phyloP scores from a whole-genome alignment of 2,329 filamentous ascomycete genomes.

The Elsinoe ampelina region DNA sequence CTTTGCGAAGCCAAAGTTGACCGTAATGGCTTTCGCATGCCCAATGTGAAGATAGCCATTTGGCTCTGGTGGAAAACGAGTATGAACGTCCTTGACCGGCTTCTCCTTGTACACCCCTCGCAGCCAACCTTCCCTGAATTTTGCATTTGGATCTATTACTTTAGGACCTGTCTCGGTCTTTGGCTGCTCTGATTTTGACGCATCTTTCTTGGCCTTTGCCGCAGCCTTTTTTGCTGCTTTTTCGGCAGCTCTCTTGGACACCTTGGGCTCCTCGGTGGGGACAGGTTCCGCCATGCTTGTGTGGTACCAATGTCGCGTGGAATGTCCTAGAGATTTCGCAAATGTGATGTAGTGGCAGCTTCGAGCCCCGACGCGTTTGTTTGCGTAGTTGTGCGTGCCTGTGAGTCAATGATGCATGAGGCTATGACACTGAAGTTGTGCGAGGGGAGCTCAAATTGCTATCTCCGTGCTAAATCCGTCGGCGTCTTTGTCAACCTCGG shows the following conservation, averaged over 20 bases:
- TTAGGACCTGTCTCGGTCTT: constrained; percentile 18
- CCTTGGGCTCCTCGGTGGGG: constrained; percentile 24
- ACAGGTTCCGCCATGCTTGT: constrained; percentile 23
- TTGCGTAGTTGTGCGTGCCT: background rate
- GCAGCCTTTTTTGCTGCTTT: constrained; percentile 43
- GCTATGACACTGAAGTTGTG: background rate
- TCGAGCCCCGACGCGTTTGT: background rate
- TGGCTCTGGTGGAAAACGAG: constrained; percentile 51
- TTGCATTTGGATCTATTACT: constrained; percentile 29
- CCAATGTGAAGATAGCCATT: constrained; percentile 93
- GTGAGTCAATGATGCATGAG: background rate
- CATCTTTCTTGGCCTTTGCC: constrained; percentile 35
- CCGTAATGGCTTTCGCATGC: constrained; percentile 87
- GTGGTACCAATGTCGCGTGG: background rate
- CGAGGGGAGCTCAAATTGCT: background rate
- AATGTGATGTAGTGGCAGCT: background rate
- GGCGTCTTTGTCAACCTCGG: too few species aligned
- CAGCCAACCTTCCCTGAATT: constrained; percentile 43
- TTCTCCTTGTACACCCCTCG: constrained; percentile 43
- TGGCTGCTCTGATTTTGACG: constrained; percentile 29
- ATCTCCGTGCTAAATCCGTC: constrained; percentile 4
- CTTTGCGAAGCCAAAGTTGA: constrained; percentile 92
- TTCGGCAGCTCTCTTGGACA: constrained; percentile 41
- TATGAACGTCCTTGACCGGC: constrained; percentile 36
- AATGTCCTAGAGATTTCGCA: background rate